Percentiles rank a stretch among this genome's conserved stretches.
Evolutionary conservation across 805 yeast genomes (phyloP).

Genomic region (Martiniozyma abietophila): DNA sequence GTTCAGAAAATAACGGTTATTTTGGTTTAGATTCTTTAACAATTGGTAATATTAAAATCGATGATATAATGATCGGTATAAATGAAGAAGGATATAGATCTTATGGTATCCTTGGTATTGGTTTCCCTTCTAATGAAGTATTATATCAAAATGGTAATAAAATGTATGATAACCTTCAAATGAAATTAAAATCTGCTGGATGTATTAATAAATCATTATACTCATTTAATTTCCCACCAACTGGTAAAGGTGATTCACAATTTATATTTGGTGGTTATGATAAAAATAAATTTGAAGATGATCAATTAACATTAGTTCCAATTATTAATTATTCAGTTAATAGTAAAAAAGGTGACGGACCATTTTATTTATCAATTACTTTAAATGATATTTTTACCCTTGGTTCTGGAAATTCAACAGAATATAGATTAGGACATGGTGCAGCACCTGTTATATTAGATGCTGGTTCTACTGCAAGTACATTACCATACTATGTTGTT

Average conservation of each 20-base stretch:
- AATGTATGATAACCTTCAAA: conserved; percentile 53
- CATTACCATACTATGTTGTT: conserved; percentile 30
- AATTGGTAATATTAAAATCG: conserved; percentile 36
- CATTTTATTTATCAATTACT: conserved; percentile 36
- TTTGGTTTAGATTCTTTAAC: conserved; percentile 50
- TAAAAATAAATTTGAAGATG: conserved; percentile 35
- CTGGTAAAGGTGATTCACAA: conserved; percentile 34
- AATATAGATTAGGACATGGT: conserved; percentile 12
- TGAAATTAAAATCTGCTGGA: conserved; percentile 44
- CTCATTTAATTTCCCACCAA: conserved; percentile 31
- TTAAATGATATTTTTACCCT: conserved; percentile 29
- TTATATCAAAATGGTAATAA: conserved; percentile 26
- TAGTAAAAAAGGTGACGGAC: conserved; percentile 21
- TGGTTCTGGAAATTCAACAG: conserved; percentile 11
- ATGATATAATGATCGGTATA: conserved; percentile 55
- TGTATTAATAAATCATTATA: conserved; percentile 42
- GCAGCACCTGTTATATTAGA: conserved; percentile 35
- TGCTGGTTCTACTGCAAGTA: conserved; percentile 42
- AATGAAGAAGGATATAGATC: conserved; percentile 48
- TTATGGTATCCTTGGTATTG: conserved; percentile 62
- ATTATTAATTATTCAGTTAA: conserved; percentile 14
- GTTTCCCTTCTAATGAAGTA: conserved; percentile 55
- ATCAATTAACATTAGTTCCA: conserved; percentile 28
- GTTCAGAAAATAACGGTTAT: conserved; percentile 31
- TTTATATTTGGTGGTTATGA: conserved; percentile 63